Evolutionary conservation across 2,329 filamentous ascomycete species (phyloP), one percentile per base, ranked within the genome.

Genomic region (Podosphaera xanthii): DNA sequence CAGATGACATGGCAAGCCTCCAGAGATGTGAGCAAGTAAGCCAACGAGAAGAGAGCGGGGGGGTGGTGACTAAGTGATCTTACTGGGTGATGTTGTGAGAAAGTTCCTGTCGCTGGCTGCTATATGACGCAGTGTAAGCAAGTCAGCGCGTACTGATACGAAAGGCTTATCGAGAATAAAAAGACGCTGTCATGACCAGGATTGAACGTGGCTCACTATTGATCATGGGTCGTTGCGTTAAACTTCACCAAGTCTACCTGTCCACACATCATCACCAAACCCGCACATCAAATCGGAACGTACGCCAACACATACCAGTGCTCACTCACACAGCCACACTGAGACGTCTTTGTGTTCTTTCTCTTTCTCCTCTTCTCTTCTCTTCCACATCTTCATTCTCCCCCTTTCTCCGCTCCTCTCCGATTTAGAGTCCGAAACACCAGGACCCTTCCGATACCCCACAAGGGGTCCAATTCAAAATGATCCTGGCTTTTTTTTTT

Each of bases 71-170:
- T 33, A 10, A 52, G 33, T 35, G 22, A 31, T 52, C 10, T 35
- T 52, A 52, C 49, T 31, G 49, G 33, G 8, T 55, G 53, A 33
- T 55, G 35, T 22, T 14, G 10, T 44, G n/a, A 22, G 34, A n/a
- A 38, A 55, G 35, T 38, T 14, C 8, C 35, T 55, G 36, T 38
- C 33, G 53, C 53, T 55, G 53, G 53, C 53, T 55, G 34, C 31
- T 38, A 8, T 55, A 38, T 55, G 53, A 55, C 53, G 53, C 53
- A 55, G 53, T 38, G 53, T 38, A 40, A 55, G 53, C 34, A 38
- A 36, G 53, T 40, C 35, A 55, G 35, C 53, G 53, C 34, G 30
- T 40, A 38, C 10, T 36, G 33, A 30, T 55, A 38, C 53, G 53
- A 22, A 35, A 12, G 4, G 31, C 35, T 35, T 22, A 35, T 30